Base-by-base conservation (phyloP, 352 stramenopile species). In the Pythium guiyangense region DNA sequence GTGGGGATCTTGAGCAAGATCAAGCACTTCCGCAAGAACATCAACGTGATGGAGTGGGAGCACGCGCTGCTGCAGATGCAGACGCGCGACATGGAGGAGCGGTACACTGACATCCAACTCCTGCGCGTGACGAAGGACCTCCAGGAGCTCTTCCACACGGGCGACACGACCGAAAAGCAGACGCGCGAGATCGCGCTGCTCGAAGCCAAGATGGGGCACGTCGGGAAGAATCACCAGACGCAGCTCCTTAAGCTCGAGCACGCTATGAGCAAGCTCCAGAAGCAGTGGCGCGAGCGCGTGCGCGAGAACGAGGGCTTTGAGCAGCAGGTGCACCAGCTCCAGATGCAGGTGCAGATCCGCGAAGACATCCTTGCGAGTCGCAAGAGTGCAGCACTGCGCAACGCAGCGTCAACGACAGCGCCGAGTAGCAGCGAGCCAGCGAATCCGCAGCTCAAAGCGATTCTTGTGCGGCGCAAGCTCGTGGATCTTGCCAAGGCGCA, bases 31-130 rank as follows among this genome's bases (percentile, higher is more conserved):
- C 83, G 89, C 39, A 97, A 97, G 63, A 95, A 77, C 62, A 97
- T 98, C 68, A 97, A 96, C 68, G 82, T 94, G 56, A 96, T 97
- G 85, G 80, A 97, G 63, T 98, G 92, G 92, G 86, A 97, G 51
- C 82, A 96, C 61, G 64, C 74, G 10, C 79, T 92, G 52, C 64
- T 97, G 27, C 69, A 88, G 20, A 65, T 92, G 53, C 73, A 96
- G 55, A 86, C 77, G 17, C 72, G 76, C 12, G 87, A 97, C 70
- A 86, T 92, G 66, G 85, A 97, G 54, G 90, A 97, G 60, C 75
- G 91, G 20, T 97, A 97, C 79, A 97, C 82, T 8, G 92, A 98
- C 66, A 84, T 97, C 40, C 92, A 98, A 63, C 71, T 98, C 51
- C 67, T 98, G 34, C 80, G 91, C 15, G 92, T 98, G 37, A 98